Evolutionary conservation across 805 yeast species (phyloP), one percentile per base, ranked within the genome.

Genomic region (Lachancea meyersii): DNA sequence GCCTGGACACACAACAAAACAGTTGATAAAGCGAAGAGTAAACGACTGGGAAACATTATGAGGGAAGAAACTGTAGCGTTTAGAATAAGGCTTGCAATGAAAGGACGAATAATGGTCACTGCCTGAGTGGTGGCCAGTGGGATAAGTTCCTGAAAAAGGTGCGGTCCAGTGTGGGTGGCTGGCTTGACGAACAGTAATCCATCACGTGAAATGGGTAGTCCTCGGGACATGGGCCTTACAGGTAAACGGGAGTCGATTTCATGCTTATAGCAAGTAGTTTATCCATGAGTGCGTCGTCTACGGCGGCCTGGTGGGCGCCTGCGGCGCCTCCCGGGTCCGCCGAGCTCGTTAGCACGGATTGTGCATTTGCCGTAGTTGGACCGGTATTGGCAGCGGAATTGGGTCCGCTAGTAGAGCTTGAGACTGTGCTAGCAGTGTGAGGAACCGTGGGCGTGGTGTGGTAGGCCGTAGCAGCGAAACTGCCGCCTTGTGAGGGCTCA

Each of bases 401-500:
- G 10, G 38, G n/a, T 6, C 38, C 31, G 22, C 24, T 33, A 13
- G 20, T 28, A 13, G 35, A 14, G 27, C 41, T 42, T 7, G 36
- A 19, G 16, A 35, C 36, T 5, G 40, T 31, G 26, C 7, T 35
- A 4, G 26, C 21, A 7, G 18, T 30, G 6, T 33, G 39, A 17
- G 44, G 28, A 9, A 31, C n/a, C n/a, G 45, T 21, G 4, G 43
- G 34, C 4, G 41, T 22, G 14, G 34, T 21, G 9, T 40, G 38
- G 20, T 40, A 19, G 14, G 45, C 41, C 2, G 38, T 37, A 5
- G 28, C 19, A 13, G 36, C 36, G 21, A 46, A 46, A 6, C 39
- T 54, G 6, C 55, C 55, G n/a, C 87, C 87, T 42, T 73, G 73
- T 1, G 82, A 69, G 0, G 85, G 81, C 5, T 79, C 72, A 54